Evolutionary conservation across 768 basidiomycete genomes (phyloP), one percentile per base, ranked within the genome.

Genomic region (Boletellus ananas): DNA sequence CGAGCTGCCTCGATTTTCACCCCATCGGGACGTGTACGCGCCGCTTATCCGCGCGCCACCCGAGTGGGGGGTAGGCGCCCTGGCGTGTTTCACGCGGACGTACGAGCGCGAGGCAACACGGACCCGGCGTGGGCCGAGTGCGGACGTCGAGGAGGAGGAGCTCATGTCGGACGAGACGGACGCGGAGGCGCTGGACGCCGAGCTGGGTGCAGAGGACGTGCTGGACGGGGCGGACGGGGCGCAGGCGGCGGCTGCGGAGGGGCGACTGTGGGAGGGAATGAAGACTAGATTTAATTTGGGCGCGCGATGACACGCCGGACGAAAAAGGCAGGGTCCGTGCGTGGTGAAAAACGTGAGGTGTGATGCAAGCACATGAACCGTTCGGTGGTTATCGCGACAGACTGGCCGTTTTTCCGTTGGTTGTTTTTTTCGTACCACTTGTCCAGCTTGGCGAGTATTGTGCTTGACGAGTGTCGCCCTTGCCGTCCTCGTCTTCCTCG

Each of bases 191-290:
- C 49, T 78, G 21, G 49, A 52, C 7, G 59, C 46, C 0, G 79
- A 78, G 56, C 54, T 81, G 36, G 50, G 64, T 10, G 75, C 74
- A 12, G 80, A 82, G 39, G 69, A 62, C 27, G 55, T 57, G 14
- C 58, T 79, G 37, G 74, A 81, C 40, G 49, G 64, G 29, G 36
- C 44, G 40, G 78, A 43, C n/a, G 14, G 13, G 49, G 29, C 20
- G 20, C 3, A 13, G 29, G 17, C 10, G 16, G 18, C 2, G 20
- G 16, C 13, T 17, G 35, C 7, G 2, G 42, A 50, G 29, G 11
- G 9, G 42, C 3, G 14, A n/a, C 17, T 50, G 35, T 50, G 77
- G 79, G 58, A 27, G 0, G 47, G 51, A 10, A 17, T 52, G 18
- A 35, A 42, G 57, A 51, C 45, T 44, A 50, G 44, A 49, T 49